A percentile compares a stretch with the other conserved stretches of the same genome.
phyloP scores from a whole-genome alignment of 176 grass and related monocot species.

The Oryza nivara region DNA sequence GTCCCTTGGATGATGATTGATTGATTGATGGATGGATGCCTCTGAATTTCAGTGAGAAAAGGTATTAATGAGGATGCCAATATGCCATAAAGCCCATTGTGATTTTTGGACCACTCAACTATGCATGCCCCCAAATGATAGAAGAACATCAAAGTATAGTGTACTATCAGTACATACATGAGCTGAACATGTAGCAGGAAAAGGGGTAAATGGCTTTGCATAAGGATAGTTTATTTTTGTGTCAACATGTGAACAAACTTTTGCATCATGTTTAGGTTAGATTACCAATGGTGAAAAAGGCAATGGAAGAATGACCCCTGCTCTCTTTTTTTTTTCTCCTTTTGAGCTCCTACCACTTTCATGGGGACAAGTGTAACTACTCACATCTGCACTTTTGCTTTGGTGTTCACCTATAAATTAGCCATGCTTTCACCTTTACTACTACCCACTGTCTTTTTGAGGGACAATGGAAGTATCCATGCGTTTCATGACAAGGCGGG shows the following conservation, averaged over 20 bases:
- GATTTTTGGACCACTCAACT: neutral
- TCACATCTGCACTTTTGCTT: neutral
- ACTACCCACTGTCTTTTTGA: neutral
- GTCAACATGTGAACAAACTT: neutral
- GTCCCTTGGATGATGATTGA: conserved; percentile 1
- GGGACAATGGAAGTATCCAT: neutral
- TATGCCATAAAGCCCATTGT: neutral
- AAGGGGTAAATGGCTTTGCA: neutral
- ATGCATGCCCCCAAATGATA: neutral
- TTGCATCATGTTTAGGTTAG: neutral
- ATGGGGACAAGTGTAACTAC: conserved; percentile 26
- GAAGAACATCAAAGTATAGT: neutral
- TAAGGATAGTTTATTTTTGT: conserved; percentile 29
- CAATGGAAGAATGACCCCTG: neutral
- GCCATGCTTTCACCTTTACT: conserved; percentile 17
- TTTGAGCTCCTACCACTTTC: conserved; percentile 25
- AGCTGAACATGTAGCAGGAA: neutral
- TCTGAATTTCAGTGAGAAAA: conserved; percentile 22
- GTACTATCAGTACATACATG: neutral
- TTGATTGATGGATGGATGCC: neutral
- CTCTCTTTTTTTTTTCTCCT: neutral
- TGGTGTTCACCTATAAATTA: conserved; percentile 7
- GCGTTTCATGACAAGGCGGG: neutral
- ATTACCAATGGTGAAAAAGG: neutral
- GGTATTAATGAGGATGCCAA: neutral